phyloP scores from a whole-genome alignment of 257 asterid species.

The Solanum tarapatanum region DNA sequence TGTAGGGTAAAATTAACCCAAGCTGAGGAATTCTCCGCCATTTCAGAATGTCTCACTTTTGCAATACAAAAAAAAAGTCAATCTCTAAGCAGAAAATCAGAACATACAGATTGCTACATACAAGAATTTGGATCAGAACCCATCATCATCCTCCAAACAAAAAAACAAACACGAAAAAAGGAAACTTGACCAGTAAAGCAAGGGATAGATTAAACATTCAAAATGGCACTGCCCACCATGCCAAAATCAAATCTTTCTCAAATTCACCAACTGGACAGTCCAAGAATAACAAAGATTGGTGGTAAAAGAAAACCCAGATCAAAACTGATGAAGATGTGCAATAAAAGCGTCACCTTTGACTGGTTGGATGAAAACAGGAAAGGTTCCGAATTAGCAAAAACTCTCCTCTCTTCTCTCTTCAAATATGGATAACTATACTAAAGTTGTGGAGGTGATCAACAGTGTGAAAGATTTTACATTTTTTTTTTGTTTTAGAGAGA shows the following conservation, averaged over 20 bases:
- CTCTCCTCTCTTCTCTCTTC: slow-evolving; percentile 9
- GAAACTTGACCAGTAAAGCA: background rate
- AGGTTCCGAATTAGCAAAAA: slow-evolving; percentile 7
- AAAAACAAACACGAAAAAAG: background rate
- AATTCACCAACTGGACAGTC: background rate
- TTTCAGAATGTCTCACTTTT: background rate
- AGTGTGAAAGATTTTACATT: slow-evolving; percentile 1
- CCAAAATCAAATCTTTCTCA: slow-evolving; percentile 10
- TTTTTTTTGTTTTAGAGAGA: background rate
- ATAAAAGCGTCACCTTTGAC: slow-evolving; percentile 33
- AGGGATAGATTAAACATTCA: slow-evolving; percentile 1
- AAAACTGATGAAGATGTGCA: slow-evolving; percentile 1
- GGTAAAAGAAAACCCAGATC: background rate
- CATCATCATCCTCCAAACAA: background rate
- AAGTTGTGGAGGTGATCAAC: slow-evolving; percentile 1
- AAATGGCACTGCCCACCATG: background rate
- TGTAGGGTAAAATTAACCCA: slow-evolving; percentile 1
- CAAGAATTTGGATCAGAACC: background rate
- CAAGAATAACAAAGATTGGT: background rate
- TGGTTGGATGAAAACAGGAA: slow-evolving; percentile 3
- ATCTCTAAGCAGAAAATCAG: slow-evolving; percentile 6
- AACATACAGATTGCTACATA: background rate
- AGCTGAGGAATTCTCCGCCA: background rate
- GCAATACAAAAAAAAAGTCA: background rate
- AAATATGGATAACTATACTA: background rate